A percentile compares a stretch with the other conserved stretches of the same genome.
phyloP scores from a whole-genome alignment of 495 filamentous ascomycete species.

The Hypomontagnella submonticulosa region DNA sequence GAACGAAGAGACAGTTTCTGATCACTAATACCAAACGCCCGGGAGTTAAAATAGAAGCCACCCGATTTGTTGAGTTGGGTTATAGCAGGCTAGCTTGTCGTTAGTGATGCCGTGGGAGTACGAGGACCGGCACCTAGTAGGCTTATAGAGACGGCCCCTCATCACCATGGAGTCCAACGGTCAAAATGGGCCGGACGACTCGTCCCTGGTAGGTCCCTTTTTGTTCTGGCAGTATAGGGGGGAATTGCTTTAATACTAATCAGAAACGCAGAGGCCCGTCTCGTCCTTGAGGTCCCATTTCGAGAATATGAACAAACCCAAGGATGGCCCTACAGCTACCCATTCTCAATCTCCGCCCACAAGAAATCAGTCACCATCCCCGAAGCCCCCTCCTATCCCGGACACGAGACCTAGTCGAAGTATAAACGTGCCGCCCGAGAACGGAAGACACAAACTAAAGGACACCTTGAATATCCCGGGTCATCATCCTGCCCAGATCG shows the following conservation, averaged over 20 bases:
- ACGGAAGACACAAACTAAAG: slow-evolving; percentile 40
- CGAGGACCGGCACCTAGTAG: slow-evolving; percentile 38
- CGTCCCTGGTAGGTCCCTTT: slow-evolving; percentile 64
- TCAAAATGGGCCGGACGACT: slow-evolving; percentile 64
- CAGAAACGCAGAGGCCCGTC: slow-evolving; percentile 71
- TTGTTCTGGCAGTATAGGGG: not conserved
- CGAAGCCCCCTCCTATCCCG: slow-evolving; percentile 64
- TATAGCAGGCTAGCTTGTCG: slow-evolving; percentile 14
- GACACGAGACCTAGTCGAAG: slow-evolving; percentile 56
- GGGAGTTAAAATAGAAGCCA: slow-evolving; percentile 1
- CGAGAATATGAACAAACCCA: slow-evolving; percentile 79
- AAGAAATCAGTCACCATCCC: slow-evolving; percentile 53
- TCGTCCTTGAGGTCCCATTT: slow-evolving; percentile 94
- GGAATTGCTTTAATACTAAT: slow-evolving; percentile 40
- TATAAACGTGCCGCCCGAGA: slow-evolving; percentile 38
- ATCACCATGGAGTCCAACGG: slow-evolving; percentile 55
- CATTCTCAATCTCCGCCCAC: slow-evolving; percentile 42
- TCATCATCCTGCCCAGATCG: slow-evolving; percentile 45
- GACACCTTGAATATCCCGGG: slow-evolving; percentile 42
- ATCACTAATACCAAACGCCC: slow-evolving; percentile 5
- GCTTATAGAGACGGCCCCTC: slow-evolving; percentile 45
- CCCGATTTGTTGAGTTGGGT: slow-evolving; percentile 18
- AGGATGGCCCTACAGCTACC: slow-evolving; percentile 46
- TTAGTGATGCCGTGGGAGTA: slow-evolving; percentile 45
- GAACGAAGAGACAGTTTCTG: slow-evolving; percentile 4